Percentiles rank a stretch among this genome's conserved stretches.
Conservation (phyloP, 2,329 filamentous ascomycete species). For the Paracoccidioides brasiliensis region DNA sequence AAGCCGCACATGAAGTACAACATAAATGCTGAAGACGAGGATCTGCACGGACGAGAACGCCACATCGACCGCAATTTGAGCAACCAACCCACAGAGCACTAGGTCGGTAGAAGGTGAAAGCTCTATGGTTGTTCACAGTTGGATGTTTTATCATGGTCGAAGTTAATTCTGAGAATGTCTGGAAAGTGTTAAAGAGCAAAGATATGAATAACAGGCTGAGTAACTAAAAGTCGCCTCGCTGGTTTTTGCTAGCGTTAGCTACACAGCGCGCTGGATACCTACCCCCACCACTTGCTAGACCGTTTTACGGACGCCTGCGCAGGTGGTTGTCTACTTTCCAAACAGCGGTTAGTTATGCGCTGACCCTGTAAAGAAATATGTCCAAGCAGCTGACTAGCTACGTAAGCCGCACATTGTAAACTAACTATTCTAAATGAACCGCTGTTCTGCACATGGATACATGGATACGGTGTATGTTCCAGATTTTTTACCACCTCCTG, state of each 20-base stretch:
- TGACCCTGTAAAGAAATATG: too few species aligned
- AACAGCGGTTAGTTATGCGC: too few species aligned
- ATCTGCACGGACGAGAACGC: constrained; percentile 69
- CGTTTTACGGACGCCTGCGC: too few species aligned
- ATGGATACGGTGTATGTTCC: too few species aligned
- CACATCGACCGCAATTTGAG: constrained; percentile 70
- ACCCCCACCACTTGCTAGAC: too few species aligned
- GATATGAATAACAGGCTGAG: constrained; percentile 75
- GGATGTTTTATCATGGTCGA: constrained; percentile 79
- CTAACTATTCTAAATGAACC: too few species aligned
- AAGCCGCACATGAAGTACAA: constrained; percentile 84
- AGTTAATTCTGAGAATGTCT: constrained; percentile 64
- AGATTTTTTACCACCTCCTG: too few species aligned
- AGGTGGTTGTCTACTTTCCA: too few species aligned
- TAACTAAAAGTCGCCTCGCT: constrained; percentile 65
- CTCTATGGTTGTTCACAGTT: constrained; percentile 79
- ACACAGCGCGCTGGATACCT: too few species aligned
- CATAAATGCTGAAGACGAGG: constrained; percentile 60
- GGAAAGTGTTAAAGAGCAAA: constrained; percentile 73
- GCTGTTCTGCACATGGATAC: too few species aligned
- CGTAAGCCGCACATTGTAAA: too few species aligned
- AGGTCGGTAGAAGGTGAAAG: constrained; percentile 81
- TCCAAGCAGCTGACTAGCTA: too few species aligned
- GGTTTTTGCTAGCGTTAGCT: constrained; percentile 55
- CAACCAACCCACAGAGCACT: constrained; percentile 62